Base-by-base conservation (phyloP, 2,329 filamentous ascomycete genomes). In the Hymenoscyphus albidus region DNA sequence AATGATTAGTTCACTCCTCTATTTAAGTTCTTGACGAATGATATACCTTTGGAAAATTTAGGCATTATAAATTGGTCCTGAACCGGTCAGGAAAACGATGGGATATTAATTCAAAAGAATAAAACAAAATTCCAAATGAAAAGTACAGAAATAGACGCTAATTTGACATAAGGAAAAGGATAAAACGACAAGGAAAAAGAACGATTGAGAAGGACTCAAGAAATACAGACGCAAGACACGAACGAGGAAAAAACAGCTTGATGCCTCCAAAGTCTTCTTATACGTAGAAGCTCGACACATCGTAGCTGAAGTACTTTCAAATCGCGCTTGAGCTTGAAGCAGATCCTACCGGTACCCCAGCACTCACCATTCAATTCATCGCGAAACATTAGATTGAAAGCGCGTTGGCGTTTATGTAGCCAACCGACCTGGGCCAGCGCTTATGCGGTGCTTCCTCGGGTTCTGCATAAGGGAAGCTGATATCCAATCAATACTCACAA, bases 401-500 rank as follows among this genome's bases (percentile, higher is more conserved):
- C 18, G 48, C 18, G 48, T 54, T 54, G 48, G 48, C 48, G 48
- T 54, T 54, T 54, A 54, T 22, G 48, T 54, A 27, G 48, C 48
- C 48, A 54, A 54, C 48, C 48, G 10, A 27, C 18, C 44, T 22
- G 16, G 48, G 48, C 48, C 48, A 54, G 48, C 48, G 48, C 48
- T 54, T 54, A 54, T n/a, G 22, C 13, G 48, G 48, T 14, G 48
- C 48, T 54, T 13, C 13, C 18, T 54, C 48, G 48, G 48, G 10
- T 54, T 44, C 18, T 27, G 22, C 9, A 54, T 54, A 18, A 18
- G 5, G 10, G 13, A 18, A 22, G 18, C 18, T 27, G 48, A 16
- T 48, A 5, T 3, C 16, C 44, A 18, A 18, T 6, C n/a, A n/a
- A 12, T 22, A 2, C 13, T n/a, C 48, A 22, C 27, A 18, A 6